Evolutionary conservation across 139 green algal species (phyloP).

Genomic region (Chlorella sp.): DNA sequence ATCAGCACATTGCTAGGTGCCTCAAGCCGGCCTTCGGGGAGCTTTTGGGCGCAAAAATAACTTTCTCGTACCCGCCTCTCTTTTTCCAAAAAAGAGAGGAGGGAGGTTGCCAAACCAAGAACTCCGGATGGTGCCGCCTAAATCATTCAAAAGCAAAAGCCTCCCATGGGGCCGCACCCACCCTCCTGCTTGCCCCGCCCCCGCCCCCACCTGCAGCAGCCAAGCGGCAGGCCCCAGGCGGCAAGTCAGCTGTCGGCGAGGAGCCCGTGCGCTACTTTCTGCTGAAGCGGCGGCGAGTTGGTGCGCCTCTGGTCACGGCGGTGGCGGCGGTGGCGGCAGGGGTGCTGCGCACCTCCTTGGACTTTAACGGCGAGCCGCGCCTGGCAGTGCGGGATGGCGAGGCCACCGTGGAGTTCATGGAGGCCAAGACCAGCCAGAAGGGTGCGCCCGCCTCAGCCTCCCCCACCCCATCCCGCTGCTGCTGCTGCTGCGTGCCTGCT

Average conservation of each 20-base stretch:
- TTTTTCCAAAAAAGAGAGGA: too few species aligned
- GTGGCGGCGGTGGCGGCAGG: slow-evolving; percentile 8
- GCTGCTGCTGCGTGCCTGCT: neutral
- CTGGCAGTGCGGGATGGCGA: neutral
- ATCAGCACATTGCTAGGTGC: too few species aligned
- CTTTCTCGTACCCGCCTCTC: too few species aligned
- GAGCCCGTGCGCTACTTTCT: neutral
- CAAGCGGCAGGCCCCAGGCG: neutral
- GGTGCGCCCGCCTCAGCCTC: neutral
- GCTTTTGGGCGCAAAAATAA: too few species aligned
- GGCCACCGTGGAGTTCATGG: neutral
- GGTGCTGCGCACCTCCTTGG: neutral
- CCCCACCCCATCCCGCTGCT: slow-evolving; percentile 1
- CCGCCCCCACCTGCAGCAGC: neutral
- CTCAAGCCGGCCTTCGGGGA: too few species aligned
- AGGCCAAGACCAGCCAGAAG: neutral
- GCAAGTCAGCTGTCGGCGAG: neutral
- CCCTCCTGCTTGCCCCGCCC: neutral
- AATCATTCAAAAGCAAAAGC: too few species aligned
- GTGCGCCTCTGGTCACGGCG: neutral
- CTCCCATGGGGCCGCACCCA: neutral
- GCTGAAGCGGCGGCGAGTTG: neutral
- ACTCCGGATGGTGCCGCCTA: too few species aligned
- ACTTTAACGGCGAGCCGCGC: neutral
- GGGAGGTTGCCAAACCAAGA: too few species aligned